Evolutionary conservation across 805 yeast species (phyloP).

Genomic region (Metschnikowia shivogae): DNA sequence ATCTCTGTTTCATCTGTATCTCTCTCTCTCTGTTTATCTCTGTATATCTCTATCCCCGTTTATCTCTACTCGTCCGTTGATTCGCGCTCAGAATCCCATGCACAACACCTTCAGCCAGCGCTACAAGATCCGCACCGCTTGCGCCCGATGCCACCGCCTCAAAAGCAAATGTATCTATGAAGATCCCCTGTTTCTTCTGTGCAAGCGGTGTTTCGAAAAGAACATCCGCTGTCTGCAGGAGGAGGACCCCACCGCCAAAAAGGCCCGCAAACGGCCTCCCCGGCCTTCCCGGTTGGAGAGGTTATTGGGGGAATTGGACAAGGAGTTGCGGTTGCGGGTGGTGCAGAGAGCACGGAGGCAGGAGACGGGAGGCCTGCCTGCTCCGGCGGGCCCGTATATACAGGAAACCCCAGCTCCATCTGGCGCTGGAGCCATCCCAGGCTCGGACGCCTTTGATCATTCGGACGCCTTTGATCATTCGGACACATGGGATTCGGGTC

Average conservation of each 20-base stretch:
- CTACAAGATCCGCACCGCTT: constrained; percentile 48
- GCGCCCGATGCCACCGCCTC: constrained; percentile 53
- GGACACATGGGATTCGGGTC: too few species aligned
- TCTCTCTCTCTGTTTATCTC: too few species aligned
- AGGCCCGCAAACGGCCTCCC: constrained; percentile 16
- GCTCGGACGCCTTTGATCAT: too few species aligned
- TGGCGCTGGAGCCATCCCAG: too few species aligned
- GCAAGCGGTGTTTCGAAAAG: constrained; percentile 44
- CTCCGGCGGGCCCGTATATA: neutral
- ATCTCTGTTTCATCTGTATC: too few species aligned
- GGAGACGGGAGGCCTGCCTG: neutral
- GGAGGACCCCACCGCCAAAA: constrained; percentile 46
- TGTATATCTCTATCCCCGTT: neutral
- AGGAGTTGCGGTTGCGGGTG: neutral
- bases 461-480: too few species aligned
- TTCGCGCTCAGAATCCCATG: neutral
- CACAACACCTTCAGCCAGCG: constrained; percentile 35
- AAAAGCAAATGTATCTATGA: constrained; percentile 51
- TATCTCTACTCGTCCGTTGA: too few species aligned
- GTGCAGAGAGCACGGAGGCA: neutral
- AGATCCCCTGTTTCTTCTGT: constrained; percentile 40
- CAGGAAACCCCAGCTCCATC: too few species aligned
- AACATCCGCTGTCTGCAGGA: constrained; percentile 47
- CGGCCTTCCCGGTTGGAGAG: constrained; percentile 4
- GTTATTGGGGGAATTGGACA: constrained; percentile 9